Percentiles rank a stretch among this genome's conserved stretches.
phyloP scores from a whole-genome alignment of 2,329 filamentous ascomycete species.

The Hypoxylon sp. region DNA sequence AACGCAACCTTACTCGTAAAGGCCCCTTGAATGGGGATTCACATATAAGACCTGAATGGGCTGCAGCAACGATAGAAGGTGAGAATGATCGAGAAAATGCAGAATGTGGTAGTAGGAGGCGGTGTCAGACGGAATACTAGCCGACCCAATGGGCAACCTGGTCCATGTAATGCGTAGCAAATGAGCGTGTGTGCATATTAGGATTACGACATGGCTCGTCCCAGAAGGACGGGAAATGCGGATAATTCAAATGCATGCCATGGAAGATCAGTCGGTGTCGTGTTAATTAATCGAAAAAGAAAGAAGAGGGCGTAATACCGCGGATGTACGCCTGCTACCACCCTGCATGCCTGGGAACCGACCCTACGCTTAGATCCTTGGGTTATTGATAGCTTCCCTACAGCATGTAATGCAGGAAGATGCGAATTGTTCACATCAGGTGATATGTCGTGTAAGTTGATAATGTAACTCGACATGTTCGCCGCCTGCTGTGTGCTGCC shows the following conservation, averaged over 20 bases:
- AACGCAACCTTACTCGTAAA: conserved; percentile 21
- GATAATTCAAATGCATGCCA: conserved; percentile 44
- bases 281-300: conserved; percentile 38
- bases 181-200: conserved; percentile 27
- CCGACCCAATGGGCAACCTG: conserved; percentile 45
- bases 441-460: conserved; percentile 47
- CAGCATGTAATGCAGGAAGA: conserved; percentile 35
- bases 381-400: conserved; percentile 25
- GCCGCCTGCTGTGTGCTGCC: conserved; percentile 34
- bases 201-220: conserved; percentile 44
- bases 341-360: conserved; percentile 34
- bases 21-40: conserved; percentile 1
- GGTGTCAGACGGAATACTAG: conserved; percentile 43
- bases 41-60: conserved; percentile 15
- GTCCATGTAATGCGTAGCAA: conserved; percentile 30
- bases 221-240: conserved; percentile 45
- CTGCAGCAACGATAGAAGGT: conserved; percentile 3
- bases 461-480: conserved; percentile 45
- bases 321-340: conserved; percentile 38
- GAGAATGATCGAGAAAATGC: conserved; percentile 20
- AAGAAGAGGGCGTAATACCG: conserved; percentile 36
- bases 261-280: conserved; percentile 37
- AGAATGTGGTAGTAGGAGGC: conserved; percentile 32
- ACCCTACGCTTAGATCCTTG: conserved; percentile 38
- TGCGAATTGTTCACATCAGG: conserved; percentile 44